phyloP scores from a whole-genome alignment of 345 rosid genomes.

The Bretschneidera sinensis region DNA sequence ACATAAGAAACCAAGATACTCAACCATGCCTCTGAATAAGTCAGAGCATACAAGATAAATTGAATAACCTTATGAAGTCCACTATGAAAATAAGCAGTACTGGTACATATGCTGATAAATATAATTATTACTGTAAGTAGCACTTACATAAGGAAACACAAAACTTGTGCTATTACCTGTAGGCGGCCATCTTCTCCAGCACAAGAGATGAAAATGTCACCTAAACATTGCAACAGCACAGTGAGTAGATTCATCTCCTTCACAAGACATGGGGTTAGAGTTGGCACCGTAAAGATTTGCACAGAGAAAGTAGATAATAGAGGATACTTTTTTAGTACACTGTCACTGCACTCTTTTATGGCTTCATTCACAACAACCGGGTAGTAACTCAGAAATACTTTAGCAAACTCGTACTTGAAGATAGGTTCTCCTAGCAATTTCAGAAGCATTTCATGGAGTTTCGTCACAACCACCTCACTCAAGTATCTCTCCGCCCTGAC shows the following conservation, averaged over 20 bases:
- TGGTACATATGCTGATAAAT: too few relatives aligned
- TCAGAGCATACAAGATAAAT: too few relatives aligned
- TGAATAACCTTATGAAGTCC: neutral
- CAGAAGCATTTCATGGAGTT: constrained; percentile 73
- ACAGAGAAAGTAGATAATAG: constrained; percentile 75
- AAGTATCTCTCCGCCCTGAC: constrained; percentile 77
- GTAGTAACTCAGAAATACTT: constrained; percentile 71
- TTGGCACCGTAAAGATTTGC: constrained; percentile 92
- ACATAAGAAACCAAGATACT: too few relatives aligned
- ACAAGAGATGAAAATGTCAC: constrained; percentile 56
- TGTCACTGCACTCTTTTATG: constrained; percentile 44
- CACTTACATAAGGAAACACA: too few relatives aligned
- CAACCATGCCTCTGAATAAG: too few relatives aligned
- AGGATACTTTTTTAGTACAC: constrained; percentile 41
- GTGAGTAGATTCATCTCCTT: constrained; percentile 66
- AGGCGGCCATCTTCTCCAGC: constrained; percentile 75
- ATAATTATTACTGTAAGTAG: too few relatives aligned
- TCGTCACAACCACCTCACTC: constrained; percentile 37
- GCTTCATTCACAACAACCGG: constrained; percentile 61
- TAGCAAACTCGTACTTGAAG: constrained; percentile 86
- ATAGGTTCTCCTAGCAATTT: constrained; percentile 84
- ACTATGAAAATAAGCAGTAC: neutral
- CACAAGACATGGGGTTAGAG: constrained; percentile 85
- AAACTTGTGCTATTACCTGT: constrained; percentile 37
- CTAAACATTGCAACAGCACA: constrained; percentile 71